Evolutionary conservation across 768 basidiomycete species (phyloP).

Genomic region (Dioszegia crocea): DNA sequence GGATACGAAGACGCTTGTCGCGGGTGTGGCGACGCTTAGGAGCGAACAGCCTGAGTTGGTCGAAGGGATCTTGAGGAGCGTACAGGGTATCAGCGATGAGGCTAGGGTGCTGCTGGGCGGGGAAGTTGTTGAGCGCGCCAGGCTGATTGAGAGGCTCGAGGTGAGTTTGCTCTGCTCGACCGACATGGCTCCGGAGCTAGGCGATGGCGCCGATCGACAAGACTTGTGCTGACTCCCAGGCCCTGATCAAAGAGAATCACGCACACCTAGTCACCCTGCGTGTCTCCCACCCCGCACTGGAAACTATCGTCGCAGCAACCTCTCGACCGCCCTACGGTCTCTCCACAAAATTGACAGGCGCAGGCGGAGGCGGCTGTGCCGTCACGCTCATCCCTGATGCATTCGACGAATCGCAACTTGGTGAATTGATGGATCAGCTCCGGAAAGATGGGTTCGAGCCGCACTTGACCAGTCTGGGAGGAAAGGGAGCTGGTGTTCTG

Average conservation of each 20-base stretch:
- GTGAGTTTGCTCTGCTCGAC: conserved; percentile 56
- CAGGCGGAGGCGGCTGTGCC: conserved; percentile 96
- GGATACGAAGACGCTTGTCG: conserved; percentile 90
- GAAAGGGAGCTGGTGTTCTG: conserved; percentile 43
- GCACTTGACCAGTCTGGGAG: conserved; percentile 89
- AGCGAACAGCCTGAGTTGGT: conserved; percentile 75
- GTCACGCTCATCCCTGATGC: conserved; percentile 96
- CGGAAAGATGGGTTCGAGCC: conserved; percentile 66
- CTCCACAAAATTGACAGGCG: conserved; percentile 76
- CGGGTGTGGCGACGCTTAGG: conserved; percentile 64
- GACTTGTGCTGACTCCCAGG: conserved; percentile 52
- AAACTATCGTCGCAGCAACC: conserved; percentile 72
- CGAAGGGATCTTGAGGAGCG: conserved; percentile 68
- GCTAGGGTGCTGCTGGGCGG: conserved; percentile 68
- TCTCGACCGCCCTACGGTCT: conserved; percentile 44
- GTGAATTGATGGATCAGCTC: conserved; percentile 61
- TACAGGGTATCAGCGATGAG: conserved; percentile 79
- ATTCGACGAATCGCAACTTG: conserved; percentile 61
- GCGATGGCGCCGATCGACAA: too few species aligned
- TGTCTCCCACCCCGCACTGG: conserved; percentile 85
- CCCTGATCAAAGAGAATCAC: conserved; percentile 85
- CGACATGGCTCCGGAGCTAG: too few species aligned
- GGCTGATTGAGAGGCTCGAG: conserved; percentile 64
- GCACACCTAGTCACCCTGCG: conserved; percentile 73
- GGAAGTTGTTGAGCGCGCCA: conserved; percentile 64